Evolutionary conservation across 129 eudicot genomes (phyloP).

Genomic region (Chrysanthemum lavandulifolium): DNA sequence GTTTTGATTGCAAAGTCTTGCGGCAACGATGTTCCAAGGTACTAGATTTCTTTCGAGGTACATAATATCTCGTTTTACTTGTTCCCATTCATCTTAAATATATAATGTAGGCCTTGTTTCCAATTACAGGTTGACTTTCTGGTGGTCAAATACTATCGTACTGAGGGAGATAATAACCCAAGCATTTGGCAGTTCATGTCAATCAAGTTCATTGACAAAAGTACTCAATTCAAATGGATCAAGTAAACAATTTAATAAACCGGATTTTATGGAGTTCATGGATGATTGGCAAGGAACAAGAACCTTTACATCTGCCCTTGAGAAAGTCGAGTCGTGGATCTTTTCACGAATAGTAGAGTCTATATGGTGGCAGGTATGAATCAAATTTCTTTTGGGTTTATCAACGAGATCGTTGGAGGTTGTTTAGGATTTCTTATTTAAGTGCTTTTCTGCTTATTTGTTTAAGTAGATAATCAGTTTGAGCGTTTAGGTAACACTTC

Average conservation of each 20-base stretch:
- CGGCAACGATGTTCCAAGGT: conserved; percentile 93
- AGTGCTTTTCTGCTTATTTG: too few relatives aligned
- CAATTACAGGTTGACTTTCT: conserved; percentile 71
- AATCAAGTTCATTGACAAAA: conserved; percentile 47
- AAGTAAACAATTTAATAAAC: conserved; percentile 51
- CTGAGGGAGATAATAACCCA: conserved; percentile 80
- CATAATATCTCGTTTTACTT: not conserved
- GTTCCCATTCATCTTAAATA: not conserved
- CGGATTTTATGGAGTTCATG: conserved; percentile 53
- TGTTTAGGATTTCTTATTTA: too few relatives aligned
- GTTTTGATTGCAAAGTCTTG: conserved; percentile 87
- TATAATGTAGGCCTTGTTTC: conserved; percentile 11
- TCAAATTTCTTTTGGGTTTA: not conserved
- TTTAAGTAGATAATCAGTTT: too few relatives aligned
- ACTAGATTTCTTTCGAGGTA: conserved; percentile 1
- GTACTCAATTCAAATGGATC: conserved; percentile 41
- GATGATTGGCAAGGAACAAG: conserved; percentile 97
- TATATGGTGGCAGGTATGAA: conserved; percentile 96
- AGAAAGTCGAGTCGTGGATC: conserved; percentile 93
- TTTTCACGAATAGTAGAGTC: conserved; percentile 93
- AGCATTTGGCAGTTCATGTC: conserved; percentile 83
- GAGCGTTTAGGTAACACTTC: too few relatives aligned
- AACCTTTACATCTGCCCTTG: conserved; percentile 78
- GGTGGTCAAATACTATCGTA: conserved; percentile 87
- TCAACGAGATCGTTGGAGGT: not conserved